Base-by-base conservation (phyloP, 306 rosid genomes). In the Vachellia pachyceras region DNA sequence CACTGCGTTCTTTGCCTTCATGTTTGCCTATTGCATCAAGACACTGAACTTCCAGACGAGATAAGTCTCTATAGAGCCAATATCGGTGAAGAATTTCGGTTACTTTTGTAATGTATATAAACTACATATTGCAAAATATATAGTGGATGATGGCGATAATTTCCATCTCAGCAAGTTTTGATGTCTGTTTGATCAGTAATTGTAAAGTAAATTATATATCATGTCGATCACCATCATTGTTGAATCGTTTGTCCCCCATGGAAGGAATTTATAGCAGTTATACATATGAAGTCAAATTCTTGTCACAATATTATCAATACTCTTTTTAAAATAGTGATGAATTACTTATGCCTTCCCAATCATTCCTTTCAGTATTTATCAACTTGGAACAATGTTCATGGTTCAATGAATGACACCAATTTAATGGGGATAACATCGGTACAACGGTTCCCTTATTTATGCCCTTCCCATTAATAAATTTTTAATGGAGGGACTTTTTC, bases 31-130 rank as follows among this genome's bases (percentile, higher is more conserved):
- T 77, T 88, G 97, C 91, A 90, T 95, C 63, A 95, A 73, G 91
- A 79, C 85, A 18, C 84, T 95, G 37, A 95, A 95, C 90, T 95
- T 95, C 90, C 99, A 95, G 57, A 57, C 64, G 45, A 91, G 98
- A 85, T 95, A 91, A 89, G 79, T 66, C 68, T 41, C 5, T 11
- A 46, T 71, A 58, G 57, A 70, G 69, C 7, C 66, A 29, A 29
- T 29, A 17, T 52, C 44, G 63, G 35, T 18, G 68, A 58, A 64
- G 25, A 50, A 64, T 1, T 39, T 46, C 22, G 57, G 55, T 29
- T 29, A 29, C 33, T 41, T 41, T 41, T 41, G 45, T 41, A 42
- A 42, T 49, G 18, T 49, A 79, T 50, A 50, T 17, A 49, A 49
- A 57, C 36, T 25, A 74, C 46, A 55, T 39, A 55, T 66, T 60